phyloP scores from a whole-genome alignment of 2,329 filamentous ascomycete species.

The Sclerotiophoma versabilis region DNA sequence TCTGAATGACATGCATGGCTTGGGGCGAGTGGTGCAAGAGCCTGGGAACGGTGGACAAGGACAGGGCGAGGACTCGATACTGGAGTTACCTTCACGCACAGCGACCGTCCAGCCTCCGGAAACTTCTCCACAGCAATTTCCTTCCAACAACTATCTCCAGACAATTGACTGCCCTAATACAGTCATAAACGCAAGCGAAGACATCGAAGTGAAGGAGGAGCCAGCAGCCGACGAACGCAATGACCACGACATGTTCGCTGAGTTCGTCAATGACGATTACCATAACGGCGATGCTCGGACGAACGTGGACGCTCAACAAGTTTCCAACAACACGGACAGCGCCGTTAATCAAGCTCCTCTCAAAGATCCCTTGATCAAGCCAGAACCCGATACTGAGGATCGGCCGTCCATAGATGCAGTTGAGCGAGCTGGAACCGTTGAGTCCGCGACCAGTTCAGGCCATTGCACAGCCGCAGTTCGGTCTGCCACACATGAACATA shows the following conservation, averaged over 20 bases:
- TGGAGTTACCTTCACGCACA: neutral
- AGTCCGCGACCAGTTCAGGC: neutral
- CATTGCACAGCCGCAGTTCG: neutral
- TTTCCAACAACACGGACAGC: neutral
- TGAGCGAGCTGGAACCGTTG: neutral
- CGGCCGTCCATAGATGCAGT: neutral
- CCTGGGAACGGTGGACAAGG: too few relatives aligned
- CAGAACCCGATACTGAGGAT: neutral
- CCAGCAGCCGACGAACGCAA: neutral
- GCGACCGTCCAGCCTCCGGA: neutral
- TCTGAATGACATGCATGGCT: neutral
- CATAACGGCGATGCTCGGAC: neutral
- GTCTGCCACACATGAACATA: neutral
- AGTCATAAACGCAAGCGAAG: neutral
- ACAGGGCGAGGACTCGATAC: neutral
- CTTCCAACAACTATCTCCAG: neutral
- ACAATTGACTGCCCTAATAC: neutral
- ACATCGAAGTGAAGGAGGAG: neutral
- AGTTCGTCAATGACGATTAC: constrained; percentile 1
- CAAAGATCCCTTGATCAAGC: neutral
- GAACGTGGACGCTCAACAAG: neutral
- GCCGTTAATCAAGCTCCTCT: neutral
- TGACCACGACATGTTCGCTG: neutral
- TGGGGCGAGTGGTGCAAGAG: neutral
- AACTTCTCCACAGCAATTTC: neutral